These are phyloP conservation scores for Westerdykella ornata DNA, from an alignment of 2,329 filamentous ascomycete species.

Conservation along the genomic window DNA sequence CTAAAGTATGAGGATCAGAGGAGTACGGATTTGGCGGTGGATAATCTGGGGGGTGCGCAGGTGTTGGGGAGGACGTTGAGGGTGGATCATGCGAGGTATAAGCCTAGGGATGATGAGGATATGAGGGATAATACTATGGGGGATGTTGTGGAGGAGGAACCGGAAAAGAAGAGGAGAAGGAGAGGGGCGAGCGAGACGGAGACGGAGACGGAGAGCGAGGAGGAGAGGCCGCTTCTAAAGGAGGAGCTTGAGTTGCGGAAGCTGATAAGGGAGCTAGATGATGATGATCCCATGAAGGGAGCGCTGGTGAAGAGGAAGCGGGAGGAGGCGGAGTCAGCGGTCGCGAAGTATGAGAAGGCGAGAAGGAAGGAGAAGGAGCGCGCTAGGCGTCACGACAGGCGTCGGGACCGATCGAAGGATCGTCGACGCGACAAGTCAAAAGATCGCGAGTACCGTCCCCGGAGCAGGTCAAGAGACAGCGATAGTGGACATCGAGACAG, in stretches of 20 bases:
- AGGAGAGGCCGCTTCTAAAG: slow-evolving; percentile 59
- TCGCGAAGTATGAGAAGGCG: slow-evolving; percentile 49
- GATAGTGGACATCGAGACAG: no score
- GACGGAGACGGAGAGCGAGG: slow-evolving; percentile 36
- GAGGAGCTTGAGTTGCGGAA: slow-evolving; percentile 76
- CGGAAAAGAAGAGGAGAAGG: slow-evolving; percentile 37
- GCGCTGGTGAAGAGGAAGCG: slow-evolving; percentile 87
- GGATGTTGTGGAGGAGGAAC: slow-evolving; percentile 44
- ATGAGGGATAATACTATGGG: slow-evolving; percentile 57
- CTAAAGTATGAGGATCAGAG: slow-evolving; percentile 98
- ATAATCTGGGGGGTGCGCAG: slow-evolving; percentile 84
- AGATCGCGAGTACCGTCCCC: no score
- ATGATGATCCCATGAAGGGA: slow-evolving; percentile 95
- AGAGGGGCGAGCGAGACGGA: slow-evolving; percentile 46
- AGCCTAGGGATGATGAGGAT: slow-evolving; percentile 69
- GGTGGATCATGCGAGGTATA: slow-evolving; percentile 92
- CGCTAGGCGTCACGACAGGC: slow-evolving; percentile 22
- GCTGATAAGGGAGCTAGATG: slow-evolving; percentile 74
- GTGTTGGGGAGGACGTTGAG: slow-evolving; percentile 73
- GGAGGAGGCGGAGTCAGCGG: slow-evolving; percentile 70
- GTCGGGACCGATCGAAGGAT: slow-evolving; percentile 20
- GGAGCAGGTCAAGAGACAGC: no score
- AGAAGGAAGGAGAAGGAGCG: slow-evolving; percentile 43
- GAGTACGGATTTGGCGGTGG: slow-evolving; percentile 90
- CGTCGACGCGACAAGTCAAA: slow-evolving; percentile 2